Evolutionary conservation across 495 filamentous ascomycete species (phyloP), one percentile per base, ranked within the genome.

Genomic region (Chaetomium tenue): DNA sequence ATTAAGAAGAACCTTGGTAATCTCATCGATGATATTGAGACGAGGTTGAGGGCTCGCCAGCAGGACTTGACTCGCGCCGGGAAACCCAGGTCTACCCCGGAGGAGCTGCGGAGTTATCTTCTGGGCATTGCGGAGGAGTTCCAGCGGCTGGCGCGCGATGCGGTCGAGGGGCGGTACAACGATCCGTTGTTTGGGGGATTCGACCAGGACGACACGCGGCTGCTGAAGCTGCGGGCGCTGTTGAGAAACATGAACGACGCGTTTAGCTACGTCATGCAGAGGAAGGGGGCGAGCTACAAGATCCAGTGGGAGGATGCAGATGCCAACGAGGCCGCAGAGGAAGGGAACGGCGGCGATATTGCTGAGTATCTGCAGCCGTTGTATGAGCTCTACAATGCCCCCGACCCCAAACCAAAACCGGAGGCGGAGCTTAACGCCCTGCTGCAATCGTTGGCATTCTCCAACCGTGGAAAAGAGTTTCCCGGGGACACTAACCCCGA

Each of bases 131-230:
- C 71, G 11, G 62, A 71, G 23, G 61, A 66, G 0, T 76, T 75
- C 28, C 70, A 72, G 9, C 59, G 60, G 1, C 30, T 78, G 7
- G 70, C 75, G 9, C 64, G 67, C 30, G 65, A 74, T 15, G 71
- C 71, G 0, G 50, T 76, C 12, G 69, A 68, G 1, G 76, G 76
- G 0, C 66, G 68, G 1, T 78, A 77, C 53, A 67, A 50, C 42
- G 68, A 75, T 48, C 2, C 18, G 2, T 77, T 77, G 64, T 77
- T 77, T 48, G 70, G 66, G 2, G 61, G 18, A 0, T 12, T 68
- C 3, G n/a, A 64, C 39, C 25, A 62, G 39, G 20, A 33, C 4
- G 54, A 42, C 22, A 26, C 22, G 22, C 9, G 22, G 48, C 11
- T 13, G 23, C 12, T 11, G 0, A 76, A 74, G 44, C 61, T 74